These are phyloP conservation scores for Umbelopsis sp. DNA, from an alignment of 192 early-diverging fungal species.

Conservation along the genomic window DNA sequence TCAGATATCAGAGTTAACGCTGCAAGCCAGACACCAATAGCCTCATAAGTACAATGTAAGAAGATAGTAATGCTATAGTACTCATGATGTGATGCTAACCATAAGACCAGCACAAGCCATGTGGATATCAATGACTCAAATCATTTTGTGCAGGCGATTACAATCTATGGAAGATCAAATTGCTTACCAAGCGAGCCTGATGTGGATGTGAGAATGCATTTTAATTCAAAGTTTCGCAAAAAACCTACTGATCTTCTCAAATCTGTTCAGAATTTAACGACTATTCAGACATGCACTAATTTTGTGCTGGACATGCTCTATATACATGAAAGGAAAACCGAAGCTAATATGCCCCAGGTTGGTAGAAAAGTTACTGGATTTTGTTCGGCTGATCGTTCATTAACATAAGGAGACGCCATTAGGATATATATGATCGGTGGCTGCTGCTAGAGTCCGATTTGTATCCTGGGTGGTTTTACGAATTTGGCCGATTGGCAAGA, in stretches of 20 bases:
- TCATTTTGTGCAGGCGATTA: neutral
- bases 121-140: neutral
- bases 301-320: conserved; percentile 15
- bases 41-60: neutral
- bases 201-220: neutral
- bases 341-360: conserved; percentile 11
- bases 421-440: conserved; percentile 16
- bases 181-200: conserved; percentile 1
- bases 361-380: neutral
- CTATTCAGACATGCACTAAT: neutral
- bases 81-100: neutral
- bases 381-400: neutral
- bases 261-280: neutral
- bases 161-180: conserved; percentile 3
- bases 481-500: conserved; percentile 4
- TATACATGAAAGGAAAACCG: conserved; percentile 13
- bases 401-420: no score
- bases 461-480: conserved; percentile 4
- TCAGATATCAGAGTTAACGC: neutral
- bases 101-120: neutral
- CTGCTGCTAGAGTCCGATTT: neutral
- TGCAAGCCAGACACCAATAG: neutral
- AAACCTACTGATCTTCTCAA: neutral
- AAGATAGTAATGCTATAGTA: neutral
- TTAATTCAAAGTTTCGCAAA: neutral